A percentile compares a stretch with the other conserved stretches of the same genome.
Evolutionary conservation across 805 yeast genomes (phyloP).

Genomic region (Ascoidea tarda): DNA sequence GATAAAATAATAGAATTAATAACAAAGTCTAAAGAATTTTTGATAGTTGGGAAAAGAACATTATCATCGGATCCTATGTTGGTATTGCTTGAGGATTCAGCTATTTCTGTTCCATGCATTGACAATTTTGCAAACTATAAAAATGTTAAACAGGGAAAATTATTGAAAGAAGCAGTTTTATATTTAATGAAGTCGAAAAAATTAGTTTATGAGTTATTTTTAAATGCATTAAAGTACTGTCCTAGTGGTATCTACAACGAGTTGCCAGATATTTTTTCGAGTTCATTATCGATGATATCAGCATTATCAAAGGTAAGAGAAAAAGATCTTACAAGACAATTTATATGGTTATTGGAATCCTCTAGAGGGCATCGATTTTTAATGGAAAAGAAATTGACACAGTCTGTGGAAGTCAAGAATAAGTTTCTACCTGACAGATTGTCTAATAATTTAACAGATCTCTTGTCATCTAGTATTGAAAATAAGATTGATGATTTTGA

Average conservation of each 20-base stretch:
- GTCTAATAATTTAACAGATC: no score
- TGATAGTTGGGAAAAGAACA: slow-evolving; percentile 17
- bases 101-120: slow-evolving; percentile 28
- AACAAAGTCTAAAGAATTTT: slow-evolving; percentile 16
- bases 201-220: not conserved
- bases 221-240: not conserved
- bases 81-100: slow-evolving; percentile 34
- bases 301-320: slow-evolving; percentile 4
- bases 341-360: not conserved
- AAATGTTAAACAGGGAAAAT: slow-evolving; percentile 1
- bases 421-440: no score
- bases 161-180: not conserved
- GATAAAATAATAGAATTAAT: slow-evolving; percentile 8
- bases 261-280: slow-evolving; percentile 1
- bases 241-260: slow-evolving; percentile 3
- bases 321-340: slow-evolving; percentile 6
- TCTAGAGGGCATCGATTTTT: not conserved
- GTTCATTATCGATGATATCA: slow-evolving; percentile 4
- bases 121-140: slow-evolving; percentile 4
- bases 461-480: no score
- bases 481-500: not conserved
- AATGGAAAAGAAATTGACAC: no score
- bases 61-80: slow-evolving; percentile 32
- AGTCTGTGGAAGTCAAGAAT: no score
- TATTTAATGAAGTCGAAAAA: not conserved